Evolutionary conservation across 2,329 filamentous ascomycete species (phyloP).

Genomic region (Keithomyces neogunnii): DNA sequence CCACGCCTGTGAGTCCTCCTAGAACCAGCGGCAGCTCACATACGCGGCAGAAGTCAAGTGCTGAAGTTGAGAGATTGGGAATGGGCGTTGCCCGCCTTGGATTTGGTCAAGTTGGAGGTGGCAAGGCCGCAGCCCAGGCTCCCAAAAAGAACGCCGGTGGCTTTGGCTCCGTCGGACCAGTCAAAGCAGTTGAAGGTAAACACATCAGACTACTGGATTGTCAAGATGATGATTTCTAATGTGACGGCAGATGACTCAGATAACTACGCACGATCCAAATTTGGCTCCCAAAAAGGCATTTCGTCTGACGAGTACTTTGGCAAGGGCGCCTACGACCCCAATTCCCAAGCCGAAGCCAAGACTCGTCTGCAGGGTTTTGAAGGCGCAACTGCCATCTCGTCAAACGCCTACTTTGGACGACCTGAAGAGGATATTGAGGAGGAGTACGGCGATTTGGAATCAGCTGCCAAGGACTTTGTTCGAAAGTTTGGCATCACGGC

Average conservation of each 20-base stretch:
- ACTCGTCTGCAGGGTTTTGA: conserved; percentile 83
- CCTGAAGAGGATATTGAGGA: conserved; percentile 74
- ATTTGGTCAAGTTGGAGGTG: conserved; percentile 74
- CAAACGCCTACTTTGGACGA: conserved; percentile 94
- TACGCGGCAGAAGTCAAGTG: conserved; percentile 53
- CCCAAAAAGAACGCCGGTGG: conserved; percentile 68
- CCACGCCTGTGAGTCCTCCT: conserved; percentile 65
- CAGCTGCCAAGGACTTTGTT: conserved; percentile 92
- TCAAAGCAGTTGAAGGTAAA: conserved; percentile 64
- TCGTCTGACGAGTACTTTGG: conserved; percentile 98
- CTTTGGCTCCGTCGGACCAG: conserved; percentile 76
- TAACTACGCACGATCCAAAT: conserved; percentile 77
- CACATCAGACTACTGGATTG: neutral
- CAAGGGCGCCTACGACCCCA: conserved; percentile 76
- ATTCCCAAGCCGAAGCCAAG: conserved; percentile 77
- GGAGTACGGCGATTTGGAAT: conserved; percentile 85
- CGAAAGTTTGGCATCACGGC: conserved; percentile 92
- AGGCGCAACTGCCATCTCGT: conserved; percentile 84
- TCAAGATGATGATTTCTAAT: neutral
- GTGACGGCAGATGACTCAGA: conserved; percentile 58
- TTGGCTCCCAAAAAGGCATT: conserved; percentile 88
- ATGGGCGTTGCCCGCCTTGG: conserved; percentile 82
- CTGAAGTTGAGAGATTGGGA: conserved; percentile 80
- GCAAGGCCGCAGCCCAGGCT: conserved; percentile 45
- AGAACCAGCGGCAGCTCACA: conserved; percentile 48